Conservation (phyloP, 495 filamentous ascomycete genomes). For the Lophiotrema nucula region DNA sequence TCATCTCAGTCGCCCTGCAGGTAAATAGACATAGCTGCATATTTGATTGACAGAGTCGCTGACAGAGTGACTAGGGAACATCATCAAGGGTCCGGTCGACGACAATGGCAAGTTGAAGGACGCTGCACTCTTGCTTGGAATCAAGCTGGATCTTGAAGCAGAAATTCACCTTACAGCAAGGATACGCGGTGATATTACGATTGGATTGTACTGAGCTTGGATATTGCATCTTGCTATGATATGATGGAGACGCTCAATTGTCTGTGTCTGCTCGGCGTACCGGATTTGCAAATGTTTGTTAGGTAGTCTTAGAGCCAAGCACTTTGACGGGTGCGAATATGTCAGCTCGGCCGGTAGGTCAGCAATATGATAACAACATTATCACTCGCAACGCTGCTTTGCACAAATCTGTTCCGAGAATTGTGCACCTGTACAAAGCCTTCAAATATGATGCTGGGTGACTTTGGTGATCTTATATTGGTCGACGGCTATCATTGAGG, state of each 20-base stretch:
- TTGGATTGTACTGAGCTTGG: slow-evolving; percentile 28
- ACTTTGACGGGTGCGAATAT: too few species aligned
- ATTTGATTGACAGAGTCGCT: neutral
- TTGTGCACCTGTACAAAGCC: too few species aligned
- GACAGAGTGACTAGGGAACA: neutral
- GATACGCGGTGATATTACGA: slow-evolving; percentile 47
- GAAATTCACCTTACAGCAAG: slow-evolving; percentile 50
- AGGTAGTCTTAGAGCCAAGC: too few species aligned
- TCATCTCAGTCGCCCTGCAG: slow-evolving; percentile 44
- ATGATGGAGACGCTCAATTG: neutral
- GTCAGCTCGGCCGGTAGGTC: too few species aligned
- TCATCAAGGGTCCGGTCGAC: slow-evolving; percentile 46
- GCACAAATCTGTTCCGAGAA: too few species aligned
- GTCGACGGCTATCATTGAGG: too few species aligned
- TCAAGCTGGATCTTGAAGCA: slow-evolving; percentile 50
- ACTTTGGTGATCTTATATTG: too few species aligned
- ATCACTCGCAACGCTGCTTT: too few species aligned
- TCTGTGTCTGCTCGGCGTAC: neutral
- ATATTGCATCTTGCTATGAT: neutral
- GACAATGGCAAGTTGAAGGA: slow-evolving; percentile 47
- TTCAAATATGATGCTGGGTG: too few species aligned
- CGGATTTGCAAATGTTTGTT: neutral
- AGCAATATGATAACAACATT: too few species aligned
- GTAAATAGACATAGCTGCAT: slow-evolving; percentile 27
- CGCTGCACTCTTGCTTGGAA: slow-evolving; percentile 47